Evolutionary conservation across 345 rosid genomes (phyloP), one percentile per base, ranked within the genome.

Genomic region (Lepidium aucheri): DNA sequence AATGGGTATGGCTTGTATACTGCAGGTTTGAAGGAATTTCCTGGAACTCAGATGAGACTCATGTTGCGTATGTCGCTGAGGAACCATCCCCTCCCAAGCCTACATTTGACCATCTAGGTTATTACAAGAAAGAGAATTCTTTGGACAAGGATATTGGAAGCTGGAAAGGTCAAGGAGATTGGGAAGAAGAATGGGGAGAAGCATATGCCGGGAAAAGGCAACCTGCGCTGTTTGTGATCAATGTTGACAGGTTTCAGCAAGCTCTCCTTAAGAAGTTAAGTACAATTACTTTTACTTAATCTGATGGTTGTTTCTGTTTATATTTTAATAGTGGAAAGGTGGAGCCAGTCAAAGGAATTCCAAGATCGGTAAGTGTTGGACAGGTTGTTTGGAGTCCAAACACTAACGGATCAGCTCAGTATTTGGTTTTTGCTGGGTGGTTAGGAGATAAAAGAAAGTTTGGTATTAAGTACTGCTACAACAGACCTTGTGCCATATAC

Each of bases 141-240:
- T 60, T 66, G 28, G 92, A 84, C 11, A 88, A 81, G 52, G 93
- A 88, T 49, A 15, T 66, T 62, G 78, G 76, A 57, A 81, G 79
- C 87, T 94, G 99, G 99, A 87, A 84, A 78, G 97, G 91, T 70
- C 91, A 80, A 78, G 99, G 99, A 42, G 95, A 94, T 76, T 90
- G 91, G 94, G 92, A 88, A 77, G 99, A 90, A 78, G 90, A 82
- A 22, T 93, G 97, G 98, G 98, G 98, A 40, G 98, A 94, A 84
- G 85, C 85, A 38, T 94, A 90, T 63, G 89, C 87, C 0, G 95
- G 97, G 28, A 94, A 90, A 80, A 86, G 81, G 69, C 92, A 80
- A 76, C 88, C 96, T 53, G 83, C 89, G 1, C 59, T 90, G 17
- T 94, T 90, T 64, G 89, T 88, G 58, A 78, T 86, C 45, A 72